phyloP scores from a whole-genome alignment of 73 alveolate species.

The Stentor coeruleus region DNA sequence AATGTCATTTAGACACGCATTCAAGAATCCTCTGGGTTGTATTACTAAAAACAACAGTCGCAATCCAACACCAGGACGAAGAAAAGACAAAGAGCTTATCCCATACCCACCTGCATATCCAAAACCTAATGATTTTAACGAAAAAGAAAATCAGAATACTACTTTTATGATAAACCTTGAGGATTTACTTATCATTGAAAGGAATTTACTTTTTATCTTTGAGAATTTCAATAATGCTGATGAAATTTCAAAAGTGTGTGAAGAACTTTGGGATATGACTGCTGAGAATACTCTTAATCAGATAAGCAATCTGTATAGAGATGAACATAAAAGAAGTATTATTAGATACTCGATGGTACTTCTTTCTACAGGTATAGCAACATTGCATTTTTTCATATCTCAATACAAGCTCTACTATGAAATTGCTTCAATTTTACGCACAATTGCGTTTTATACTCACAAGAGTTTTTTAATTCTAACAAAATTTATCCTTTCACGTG shows the following conservation, averaged over 20 bases:
- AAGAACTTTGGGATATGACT: slow-evolving; percentile 22
- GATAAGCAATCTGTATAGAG: neutral
- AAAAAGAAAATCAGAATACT: slow-evolving; percentile 18
- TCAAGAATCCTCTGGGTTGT: neutral
- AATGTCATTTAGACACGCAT: neutral
- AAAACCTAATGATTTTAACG: neutral
- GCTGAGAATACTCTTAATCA: slow-evolving; percentile 9
- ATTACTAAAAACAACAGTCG: neutral
- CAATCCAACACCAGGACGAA: neutral
- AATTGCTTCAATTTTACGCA: neutral
- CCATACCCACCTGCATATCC: neutral
- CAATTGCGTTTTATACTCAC: neutral
- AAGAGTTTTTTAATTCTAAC: neutral
- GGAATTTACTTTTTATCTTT: neutral
- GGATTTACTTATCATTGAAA: slow-evolving; percentile 15
- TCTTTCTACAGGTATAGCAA: neutral
- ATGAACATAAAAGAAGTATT: neutral
- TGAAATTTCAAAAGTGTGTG: neutral
- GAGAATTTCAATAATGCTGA: neutral
- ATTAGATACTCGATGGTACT: neutral
- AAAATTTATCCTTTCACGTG: neutral
- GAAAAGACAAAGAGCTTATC: neutral
- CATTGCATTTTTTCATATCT: neutral
- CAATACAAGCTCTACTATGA: neutral
- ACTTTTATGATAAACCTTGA: slow-evolving; percentile 24